A percentile compares a stretch with the other conserved stretches of the same genome.
phyloP scores from a whole-genome alignment of 768 basidiomycete species.

The Coprinopsis sp. region DNA sequence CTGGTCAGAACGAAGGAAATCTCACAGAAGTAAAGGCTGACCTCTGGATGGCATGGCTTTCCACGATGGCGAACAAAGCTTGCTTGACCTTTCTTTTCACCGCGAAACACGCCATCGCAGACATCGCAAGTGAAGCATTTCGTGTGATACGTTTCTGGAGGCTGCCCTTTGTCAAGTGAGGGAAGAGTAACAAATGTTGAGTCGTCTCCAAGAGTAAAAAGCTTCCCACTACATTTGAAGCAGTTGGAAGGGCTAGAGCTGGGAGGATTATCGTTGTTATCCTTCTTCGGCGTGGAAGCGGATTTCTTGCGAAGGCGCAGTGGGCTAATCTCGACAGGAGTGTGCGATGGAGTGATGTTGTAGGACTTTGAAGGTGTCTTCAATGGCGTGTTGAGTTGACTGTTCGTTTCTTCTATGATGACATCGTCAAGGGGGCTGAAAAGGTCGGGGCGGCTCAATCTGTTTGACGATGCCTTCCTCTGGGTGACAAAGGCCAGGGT shows the following conservation, averaged over 20 bases:
- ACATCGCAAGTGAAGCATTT: slow-evolving; percentile 72
- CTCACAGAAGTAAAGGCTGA: slow-evolving; percentile 16
- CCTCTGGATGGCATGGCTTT: slow-evolving; percentile 69
- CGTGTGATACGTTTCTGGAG: slow-evolving; percentile 63
- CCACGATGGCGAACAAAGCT: slow-evolving; percentile 63
- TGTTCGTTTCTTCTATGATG: slow-evolving; percentile 27
- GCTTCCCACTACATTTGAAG: slow-evolving; percentile 50
- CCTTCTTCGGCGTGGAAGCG: background rate
- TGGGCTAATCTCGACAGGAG: slow-evolving; percentile 19
- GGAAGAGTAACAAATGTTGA: slow-evolving; percentile 74
- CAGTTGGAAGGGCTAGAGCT: slow-evolving; percentile 41
- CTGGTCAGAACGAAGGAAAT: slow-evolving; percentile 3
- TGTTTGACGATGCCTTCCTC: slow-evolving; percentile 15
- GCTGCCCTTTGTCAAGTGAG: slow-evolving; percentile 39
- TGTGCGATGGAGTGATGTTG: too few relatives aligned
- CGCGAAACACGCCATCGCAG: slow-evolving; percentile 62
- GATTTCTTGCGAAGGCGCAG: slow-evolving; percentile 5
- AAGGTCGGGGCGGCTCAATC: slow-evolving; percentile 23
- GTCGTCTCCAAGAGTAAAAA: slow-evolving; percentile 54
- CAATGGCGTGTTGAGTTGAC: slow-evolving; percentile 29
- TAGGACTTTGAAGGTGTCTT: slow-evolving; percentile 26
- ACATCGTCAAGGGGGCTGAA: slow-evolving; percentile 21
- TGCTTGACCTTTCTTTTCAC: slow-evolving; percentile 55
- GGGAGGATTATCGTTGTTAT: background rate
- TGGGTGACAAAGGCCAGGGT: slow-evolving; percentile 15